Conservation (phyloP, 208 protist species). For the Tritrichomonas musculus region DNA sequence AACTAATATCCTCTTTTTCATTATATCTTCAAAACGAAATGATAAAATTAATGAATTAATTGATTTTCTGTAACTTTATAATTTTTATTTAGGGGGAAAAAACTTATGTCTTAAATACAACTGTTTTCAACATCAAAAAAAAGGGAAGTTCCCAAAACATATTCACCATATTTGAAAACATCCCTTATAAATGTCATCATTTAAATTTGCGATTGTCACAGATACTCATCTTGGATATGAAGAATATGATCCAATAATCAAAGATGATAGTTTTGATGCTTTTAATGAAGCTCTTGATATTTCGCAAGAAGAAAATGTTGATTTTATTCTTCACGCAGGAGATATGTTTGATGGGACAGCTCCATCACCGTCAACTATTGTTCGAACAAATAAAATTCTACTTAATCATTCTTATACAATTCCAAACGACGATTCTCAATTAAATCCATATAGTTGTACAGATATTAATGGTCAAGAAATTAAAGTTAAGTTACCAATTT, state of each 20-base stretch:
- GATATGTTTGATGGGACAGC: neutral
- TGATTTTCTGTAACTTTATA: too few relatives aligned
- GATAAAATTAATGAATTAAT: too few relatives aligned
- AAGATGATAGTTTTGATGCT: neutral
- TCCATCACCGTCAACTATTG: neutral
- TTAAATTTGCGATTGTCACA: neutral
- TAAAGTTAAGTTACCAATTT: neutral
- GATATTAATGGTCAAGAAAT: neutral
- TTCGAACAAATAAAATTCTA: neutral
- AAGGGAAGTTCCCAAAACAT: too few relatives aligned
- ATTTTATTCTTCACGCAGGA: neutral
- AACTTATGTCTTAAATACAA: too few relatives aligned
- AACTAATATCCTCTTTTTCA: too few relatives aligned
- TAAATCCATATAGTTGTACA: neutral
- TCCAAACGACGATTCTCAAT: neutral
- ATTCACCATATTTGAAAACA: too few relatives aligned
- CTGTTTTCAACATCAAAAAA: too few relatives aligned
- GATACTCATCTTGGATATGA: conserved; percentile 10
- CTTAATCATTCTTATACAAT: neutral
- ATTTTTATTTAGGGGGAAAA: too few relatives aligned
- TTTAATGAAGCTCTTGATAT: neutral
- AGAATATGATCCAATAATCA: neutral
- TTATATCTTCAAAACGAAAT: too few relatives aligned
- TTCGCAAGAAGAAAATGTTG: neutral
- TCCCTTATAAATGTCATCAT: neutral